Evolutionary conservation across 2,329 filamentous ascomycete species (phyloP).

Genomic region (Aspergillus sp.): DNA sequence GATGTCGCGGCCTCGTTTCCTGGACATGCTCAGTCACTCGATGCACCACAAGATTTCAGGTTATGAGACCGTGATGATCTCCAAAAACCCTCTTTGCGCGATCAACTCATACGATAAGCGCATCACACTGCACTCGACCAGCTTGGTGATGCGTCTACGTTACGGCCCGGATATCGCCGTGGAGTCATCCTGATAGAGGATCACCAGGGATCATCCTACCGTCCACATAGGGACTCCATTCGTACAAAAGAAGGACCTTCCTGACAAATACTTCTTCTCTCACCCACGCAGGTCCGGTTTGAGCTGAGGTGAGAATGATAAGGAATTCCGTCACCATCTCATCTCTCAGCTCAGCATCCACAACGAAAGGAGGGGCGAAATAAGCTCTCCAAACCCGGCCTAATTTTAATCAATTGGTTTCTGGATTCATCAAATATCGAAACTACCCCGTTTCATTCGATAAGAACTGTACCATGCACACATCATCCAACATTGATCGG

Average conservation of each 20-base stretch:
- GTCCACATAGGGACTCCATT: not conserved
- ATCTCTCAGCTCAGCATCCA: no score
- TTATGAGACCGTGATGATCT: not conserved
- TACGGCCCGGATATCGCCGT: no score
- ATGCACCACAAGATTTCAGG: not conserved
- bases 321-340: no score
- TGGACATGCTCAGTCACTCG: not conserved
- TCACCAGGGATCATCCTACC: not conserved
- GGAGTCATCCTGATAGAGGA: not conserved
- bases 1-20: not conserved
- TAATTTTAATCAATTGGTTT: not conserved
- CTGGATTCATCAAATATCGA: not conserved
- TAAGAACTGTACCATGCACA: not conserved
- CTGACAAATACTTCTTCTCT: not conserved
- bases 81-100: not conserved
- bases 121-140: not conserved
- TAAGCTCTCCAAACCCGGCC: no score
- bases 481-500: not conserved
- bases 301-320: no score
- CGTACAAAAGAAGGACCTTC: not conserved
- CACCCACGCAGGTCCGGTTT: no score
- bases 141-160: not conserved
- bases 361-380: no score
- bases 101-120: not conserved
- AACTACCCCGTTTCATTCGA: not conserved